Conservation (phyloP, 768 basidiomycete species). For the Guyanaporus albipodus region DNA sequence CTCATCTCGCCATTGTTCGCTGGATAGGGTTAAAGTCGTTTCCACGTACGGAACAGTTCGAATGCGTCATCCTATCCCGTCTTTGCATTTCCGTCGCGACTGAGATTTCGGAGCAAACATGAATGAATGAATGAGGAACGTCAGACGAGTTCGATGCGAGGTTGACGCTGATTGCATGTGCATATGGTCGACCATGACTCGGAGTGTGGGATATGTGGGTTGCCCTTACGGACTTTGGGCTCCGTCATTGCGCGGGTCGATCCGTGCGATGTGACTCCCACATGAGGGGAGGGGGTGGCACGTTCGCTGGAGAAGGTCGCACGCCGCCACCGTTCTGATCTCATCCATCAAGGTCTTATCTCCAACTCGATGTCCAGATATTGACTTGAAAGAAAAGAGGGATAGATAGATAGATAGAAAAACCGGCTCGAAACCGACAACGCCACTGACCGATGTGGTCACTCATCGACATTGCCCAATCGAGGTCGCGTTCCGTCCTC, state of each 20-base stretch:
- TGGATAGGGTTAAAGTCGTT: slow-evolving; percentile 18
- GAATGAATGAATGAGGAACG: too few species aligned
- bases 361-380: slow-evolving; percentile 3
- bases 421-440: slow-evolving; percentile 2
- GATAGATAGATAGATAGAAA: too few species aligned
- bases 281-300: slow-evolving; percentile 2
- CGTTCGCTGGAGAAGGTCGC: neutral
- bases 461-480: slow-evolving; percentile 7
- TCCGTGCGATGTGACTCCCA: slow-evolving; percentile 1
- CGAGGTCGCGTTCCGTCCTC: neutral
- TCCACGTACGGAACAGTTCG: slow-evolving; percentile 9
- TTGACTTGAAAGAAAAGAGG: slow-evolving; percentile 5
- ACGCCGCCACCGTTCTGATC: neutral
- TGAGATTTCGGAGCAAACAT: slow-evolving; percentile 8
- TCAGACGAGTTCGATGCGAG: too few species aligned
- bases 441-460: neutral
- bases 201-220: too few species aligned
- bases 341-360: slow-evolving; percentile 8
- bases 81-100: slow-evolving; percentile 12
- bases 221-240: neutral
- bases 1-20: slow-evolving; percentile 23
- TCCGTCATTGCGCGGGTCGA: slow-evolving; percentile 2
- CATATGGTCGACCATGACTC: too few species aligned
- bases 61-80: too few species aligned
- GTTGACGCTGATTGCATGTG: too few species aligned